Evolutionary conservation across 2,329 filamentous ascomycete genomes (phyloP).

Genomic region (Fusarium acutatum): DNA sequence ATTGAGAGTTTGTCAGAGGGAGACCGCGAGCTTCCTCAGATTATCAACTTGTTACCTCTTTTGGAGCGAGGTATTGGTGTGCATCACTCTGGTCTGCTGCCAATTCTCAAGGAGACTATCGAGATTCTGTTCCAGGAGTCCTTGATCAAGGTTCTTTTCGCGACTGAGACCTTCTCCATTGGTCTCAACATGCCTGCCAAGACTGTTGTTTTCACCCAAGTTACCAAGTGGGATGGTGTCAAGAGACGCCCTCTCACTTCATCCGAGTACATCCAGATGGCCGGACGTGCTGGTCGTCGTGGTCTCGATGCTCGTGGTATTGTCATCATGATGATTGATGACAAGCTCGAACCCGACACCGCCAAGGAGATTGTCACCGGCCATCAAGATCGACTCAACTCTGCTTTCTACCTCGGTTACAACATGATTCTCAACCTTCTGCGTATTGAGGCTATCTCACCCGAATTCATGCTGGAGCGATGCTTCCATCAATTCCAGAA

Average conservation of each 20-base stretch:
- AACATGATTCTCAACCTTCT: constrained; percentile 99
- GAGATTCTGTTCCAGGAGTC: constrained; percentile 99
- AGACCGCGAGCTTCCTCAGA: constrained; percentile 88
- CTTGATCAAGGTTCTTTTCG: constrained; percentile 96
- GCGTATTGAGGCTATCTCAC: constrained; percentile 98
- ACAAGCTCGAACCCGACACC: constrained; percentile 93
- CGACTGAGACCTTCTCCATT: constrained; percentile 98
- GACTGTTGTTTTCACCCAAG: constrained; percentile 98
- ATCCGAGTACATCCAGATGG: constrained; percentile 99
- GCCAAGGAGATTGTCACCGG: constrained; percentile 96
- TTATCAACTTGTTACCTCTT: constrained; percentile 87
- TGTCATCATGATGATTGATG: constrained; percentile 99
- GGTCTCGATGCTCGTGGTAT: constrained; percentile 97
- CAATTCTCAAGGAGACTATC: constrained; percentile 97
- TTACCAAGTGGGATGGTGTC: constrained; percentile 92
- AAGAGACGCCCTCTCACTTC: constrained; percentile 85
- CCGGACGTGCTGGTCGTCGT: constrained; percentile 93
- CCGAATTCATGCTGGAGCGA: constrained; percentile 97
- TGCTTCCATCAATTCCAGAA: constrained; percentile 99
- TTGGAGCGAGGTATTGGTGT: constrained; percentile 93
- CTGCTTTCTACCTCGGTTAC: constrained; percentile 96
- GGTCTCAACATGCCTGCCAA: constrained; percentile 99
- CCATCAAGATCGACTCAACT: constrained; percentile 96
- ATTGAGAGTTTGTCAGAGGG: constrained; percentile 93
- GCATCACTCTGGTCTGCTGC: constrained; percentile 93